These are phyloP conservation scores for Luffa acutangula DNA, from an alignment of 306 rosid species.

Conservation along the genomic window DNA sequence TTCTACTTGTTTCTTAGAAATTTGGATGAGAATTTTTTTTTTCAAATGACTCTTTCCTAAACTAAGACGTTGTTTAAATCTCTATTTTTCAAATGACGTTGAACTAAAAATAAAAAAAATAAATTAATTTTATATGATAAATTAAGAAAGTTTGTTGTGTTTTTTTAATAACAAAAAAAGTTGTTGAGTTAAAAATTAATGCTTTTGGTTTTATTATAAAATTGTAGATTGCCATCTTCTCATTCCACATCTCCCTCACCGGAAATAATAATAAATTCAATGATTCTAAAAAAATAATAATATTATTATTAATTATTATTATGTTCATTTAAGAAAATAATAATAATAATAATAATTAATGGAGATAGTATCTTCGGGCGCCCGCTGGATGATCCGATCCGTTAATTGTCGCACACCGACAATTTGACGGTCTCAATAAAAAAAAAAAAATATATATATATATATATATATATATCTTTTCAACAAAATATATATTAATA, in stretches of 20 bases:
- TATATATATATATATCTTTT: too few species aligned
- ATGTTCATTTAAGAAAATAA: not conserved
- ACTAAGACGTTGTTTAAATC: too few species aligned
- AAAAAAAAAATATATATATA: not conserved
- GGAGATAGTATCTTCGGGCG: not conserved
- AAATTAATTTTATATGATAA: not conserved
- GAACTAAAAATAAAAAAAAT: too few species aligned
- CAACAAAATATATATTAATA: not conserved
- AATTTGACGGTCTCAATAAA: not conserved
- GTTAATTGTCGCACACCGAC: not conserved
- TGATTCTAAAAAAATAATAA: not conserved
- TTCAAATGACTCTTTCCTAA: too few species aligned
- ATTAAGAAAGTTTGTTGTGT: too few species aligned
- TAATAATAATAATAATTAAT: not conserved
- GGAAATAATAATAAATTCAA: not conserved
- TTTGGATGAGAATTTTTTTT: too few species aligned
- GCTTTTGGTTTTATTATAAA: not conserved
- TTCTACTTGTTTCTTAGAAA: too few species aligned
- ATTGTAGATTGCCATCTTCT: not conserved
- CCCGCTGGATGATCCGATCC: conserved; percentile 3
- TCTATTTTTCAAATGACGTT: too few species aligned
- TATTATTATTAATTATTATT: not conserved
- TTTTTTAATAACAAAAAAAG: too few species aligned
- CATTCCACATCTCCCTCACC: not conserved
- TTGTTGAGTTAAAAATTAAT: not conserved